Evolutionary conservation across 176 grass and related monocot genomes (phyloP).

Genomic region (Saccharum officinarum): DNA sequence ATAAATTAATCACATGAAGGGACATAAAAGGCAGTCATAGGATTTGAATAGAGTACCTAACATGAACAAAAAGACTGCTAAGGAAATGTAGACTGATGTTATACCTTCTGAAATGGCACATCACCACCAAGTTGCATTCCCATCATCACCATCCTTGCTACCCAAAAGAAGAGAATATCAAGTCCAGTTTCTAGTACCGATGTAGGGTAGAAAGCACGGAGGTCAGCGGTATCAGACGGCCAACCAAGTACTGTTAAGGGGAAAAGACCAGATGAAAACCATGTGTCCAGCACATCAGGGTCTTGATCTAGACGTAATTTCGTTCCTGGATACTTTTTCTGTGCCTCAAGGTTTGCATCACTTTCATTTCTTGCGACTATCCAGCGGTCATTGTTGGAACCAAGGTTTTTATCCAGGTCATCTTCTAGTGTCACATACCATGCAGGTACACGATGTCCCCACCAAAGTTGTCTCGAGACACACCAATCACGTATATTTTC

Average conservation of each 20-base stretch:
- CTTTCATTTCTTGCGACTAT: slow-evolving; percentile 84
- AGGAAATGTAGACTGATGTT: neutral
- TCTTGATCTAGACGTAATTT: slow-evolving; percentile 69
- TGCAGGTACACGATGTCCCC: slow-evolving; percentile 83
- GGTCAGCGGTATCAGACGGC: slow-evolving; percentile 75
- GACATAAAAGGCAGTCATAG: neutral
- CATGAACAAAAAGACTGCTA: neutral
- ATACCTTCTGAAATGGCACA: slow-evolving; percentile 89
- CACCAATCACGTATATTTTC: slow-evolving; percentile 97
- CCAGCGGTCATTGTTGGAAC: slow-evolving; percentile 73
- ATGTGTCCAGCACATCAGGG: slow-evolving; percentile 94
- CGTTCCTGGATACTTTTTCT: slow-evolving; percentile 61
- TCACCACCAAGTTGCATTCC: slow-evolving; percentile 86
- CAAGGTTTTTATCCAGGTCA: slow-evolving; percentile 56
- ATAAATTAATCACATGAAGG: neutral
- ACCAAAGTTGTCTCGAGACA: slow-evolving; percentile 92
- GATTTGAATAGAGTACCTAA: neutral
- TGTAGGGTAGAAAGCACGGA: slow-evolving; percentile 81
- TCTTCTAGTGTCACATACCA: slow-evolving; percentile 86
- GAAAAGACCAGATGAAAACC: slow-evolving; percentile 93
- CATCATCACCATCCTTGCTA: slow-evolving; percentile 95
- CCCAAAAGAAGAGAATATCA: slow-evolving; percentile 95
- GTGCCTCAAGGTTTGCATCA: slow-evolving; percentile 63
- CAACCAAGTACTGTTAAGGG: slow-evolving; percentile 85
- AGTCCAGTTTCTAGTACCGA: slow-evolving; percentile 86